Percentiles rank a stretch among this genome's conserved stretches.
Conservation (phyloP, 805 yeast genomes). For the Martiniozyma abietophila region DNA sequence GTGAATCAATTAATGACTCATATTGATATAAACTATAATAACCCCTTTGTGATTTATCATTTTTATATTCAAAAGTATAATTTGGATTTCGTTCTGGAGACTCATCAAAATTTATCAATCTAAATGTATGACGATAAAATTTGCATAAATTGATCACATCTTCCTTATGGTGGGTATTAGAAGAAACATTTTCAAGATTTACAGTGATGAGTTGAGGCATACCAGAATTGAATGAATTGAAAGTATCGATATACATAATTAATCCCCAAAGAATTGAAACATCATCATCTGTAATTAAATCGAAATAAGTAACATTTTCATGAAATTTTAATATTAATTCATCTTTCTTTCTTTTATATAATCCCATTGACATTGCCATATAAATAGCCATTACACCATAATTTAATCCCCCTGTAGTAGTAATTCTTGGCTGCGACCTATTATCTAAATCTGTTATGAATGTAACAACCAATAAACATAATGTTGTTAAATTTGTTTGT, state of each 20-base stretch:
- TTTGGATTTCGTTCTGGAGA: neutral
- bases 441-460: conserved; percentile 15
- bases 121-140: conserved; percentile 11
- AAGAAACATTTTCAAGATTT: conserved; percentile 7
- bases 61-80: neutral
- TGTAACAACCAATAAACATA: conserved; percentile 14
- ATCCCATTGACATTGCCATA: conserved; percentile 18
- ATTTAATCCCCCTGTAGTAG: conserved; percentile 13
- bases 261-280: conserved; percentile 14
- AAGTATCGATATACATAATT: conserved; percentile 17
- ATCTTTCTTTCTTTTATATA: neutral
- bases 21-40: conserved; percentile 9
- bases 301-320: conserved; percentile 3
- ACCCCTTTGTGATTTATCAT: neutral
- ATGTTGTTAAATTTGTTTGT: conserved; percentile 14
- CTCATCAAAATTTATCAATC: conserved; percentile 4
- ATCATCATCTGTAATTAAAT: conserved; percentile 13
- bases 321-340: conserved; percentile 1
- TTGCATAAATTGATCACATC: conserved; percentile 5
- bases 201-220: conserved; percentile 13
- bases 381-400: conserved; percentile 14
- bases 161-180: conserved; percentile 5
- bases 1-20: conserved; percentile 15
- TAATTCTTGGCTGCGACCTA: conserved; percentile 14
- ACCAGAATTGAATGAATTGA: conserved; percentile 18